Percentiles rank a stretch among this genome's conserved stretches.
Conservation (phyloP, 2,329 filamentous ascomycete genomes). For the Colletotrichum incanum region DNA sequence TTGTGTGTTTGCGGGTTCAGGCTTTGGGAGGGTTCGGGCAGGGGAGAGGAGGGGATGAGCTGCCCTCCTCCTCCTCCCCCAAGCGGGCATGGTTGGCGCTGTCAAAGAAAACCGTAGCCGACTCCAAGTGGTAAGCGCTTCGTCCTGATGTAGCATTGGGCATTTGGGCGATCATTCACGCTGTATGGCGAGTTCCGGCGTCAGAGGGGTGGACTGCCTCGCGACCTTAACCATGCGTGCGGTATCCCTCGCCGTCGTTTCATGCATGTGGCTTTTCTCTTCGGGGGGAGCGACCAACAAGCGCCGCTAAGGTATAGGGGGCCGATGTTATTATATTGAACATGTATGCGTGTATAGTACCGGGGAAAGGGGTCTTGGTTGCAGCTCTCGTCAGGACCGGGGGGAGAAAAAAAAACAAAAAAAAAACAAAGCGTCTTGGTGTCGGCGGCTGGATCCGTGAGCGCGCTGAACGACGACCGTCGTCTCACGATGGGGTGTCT, state of each 20-base stretch:
- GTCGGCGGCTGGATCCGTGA: background rate
- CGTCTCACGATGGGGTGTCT: background rate
- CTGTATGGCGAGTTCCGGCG: background rate
- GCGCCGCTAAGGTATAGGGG: background rate
- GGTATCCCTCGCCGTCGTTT: conserved; percentile 1
- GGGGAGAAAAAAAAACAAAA: no score
- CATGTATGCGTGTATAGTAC: background rate
- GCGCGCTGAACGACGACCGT: background rate
- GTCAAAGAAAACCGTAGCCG: background rate
- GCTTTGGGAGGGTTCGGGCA: no score
- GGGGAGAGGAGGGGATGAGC: background rate
- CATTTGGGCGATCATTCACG: background rate
- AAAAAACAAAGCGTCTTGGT: background rate
- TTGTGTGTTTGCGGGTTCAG: no score
- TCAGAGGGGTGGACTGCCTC: background rate
- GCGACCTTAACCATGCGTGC: background rate
- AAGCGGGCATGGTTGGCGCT: background rate
- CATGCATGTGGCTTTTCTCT: background rate
- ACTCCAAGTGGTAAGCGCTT: background rate
- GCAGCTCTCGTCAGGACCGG: conserved; percentile 6
- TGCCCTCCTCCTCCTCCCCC: background rate
- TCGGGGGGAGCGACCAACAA: background rate
- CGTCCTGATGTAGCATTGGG: background rate
- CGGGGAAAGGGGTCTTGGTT: conserved; percentile 5
- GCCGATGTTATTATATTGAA: background rate